A percentile compares a stretch with the other conserved stretches of the same genome.
These are phyloP conservation scores for Polyplosphaeria fusca DNA, from an alignment of 495 filamentous ascomycete species.

Conservation along the genomic window DNA sequence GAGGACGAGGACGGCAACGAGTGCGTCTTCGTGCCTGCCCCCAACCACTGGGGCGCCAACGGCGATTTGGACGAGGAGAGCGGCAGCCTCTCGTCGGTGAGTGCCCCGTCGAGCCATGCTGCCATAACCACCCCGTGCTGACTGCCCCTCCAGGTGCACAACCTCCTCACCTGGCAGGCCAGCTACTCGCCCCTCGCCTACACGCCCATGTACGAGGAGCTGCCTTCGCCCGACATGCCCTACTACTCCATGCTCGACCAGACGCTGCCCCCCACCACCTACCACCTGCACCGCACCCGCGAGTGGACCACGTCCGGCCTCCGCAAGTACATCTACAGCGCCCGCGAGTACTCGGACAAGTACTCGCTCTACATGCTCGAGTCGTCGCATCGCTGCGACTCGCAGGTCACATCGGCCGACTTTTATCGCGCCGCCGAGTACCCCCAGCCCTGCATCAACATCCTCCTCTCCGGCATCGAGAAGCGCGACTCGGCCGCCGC, in stretches of 20 bases:
- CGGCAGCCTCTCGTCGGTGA: constrained; percentile 20
- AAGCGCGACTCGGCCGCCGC: constrained; percentile 14
- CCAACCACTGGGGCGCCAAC: constrained; percentile 26
- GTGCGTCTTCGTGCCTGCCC: constrained; percentile 26
- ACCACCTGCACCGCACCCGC: constrained; percentile 30
- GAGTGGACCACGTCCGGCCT: constrained; percentile 24
- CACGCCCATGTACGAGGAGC: constrained; percentile 23
- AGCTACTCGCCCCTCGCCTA: constrained; percentile 24
- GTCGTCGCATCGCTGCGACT: constrained; percentile 20
- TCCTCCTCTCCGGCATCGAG: constrained; percentile 20
- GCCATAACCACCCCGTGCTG: too few species aligned
- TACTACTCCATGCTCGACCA: constrained; percentile 29
- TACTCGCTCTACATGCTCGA: constrained; percentile 32
- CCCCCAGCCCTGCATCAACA: constrained; percentile 14
- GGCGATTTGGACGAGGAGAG: constrained; percentile 30
- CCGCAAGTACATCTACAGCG: constrained; percentile 29
- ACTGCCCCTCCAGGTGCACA: constrained; percentile 15
- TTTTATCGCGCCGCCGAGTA: constrained; percentile 29
- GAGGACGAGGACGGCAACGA: constrained; percentile 27
- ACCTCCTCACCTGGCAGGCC: constrained; percentile 29
- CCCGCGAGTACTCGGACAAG: constrained; percentile 26
- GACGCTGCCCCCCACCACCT: constrained; percentile 14
- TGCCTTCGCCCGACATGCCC: constrained; percentile 26
- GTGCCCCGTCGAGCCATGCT: too few species aligned
- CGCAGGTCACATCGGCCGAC: constrained; percentile 19